Evolutionary conservation across 2,329 filamentous ascomycete genomes (phyloP).

Genomic region (Fusarium sp.): DNA sequence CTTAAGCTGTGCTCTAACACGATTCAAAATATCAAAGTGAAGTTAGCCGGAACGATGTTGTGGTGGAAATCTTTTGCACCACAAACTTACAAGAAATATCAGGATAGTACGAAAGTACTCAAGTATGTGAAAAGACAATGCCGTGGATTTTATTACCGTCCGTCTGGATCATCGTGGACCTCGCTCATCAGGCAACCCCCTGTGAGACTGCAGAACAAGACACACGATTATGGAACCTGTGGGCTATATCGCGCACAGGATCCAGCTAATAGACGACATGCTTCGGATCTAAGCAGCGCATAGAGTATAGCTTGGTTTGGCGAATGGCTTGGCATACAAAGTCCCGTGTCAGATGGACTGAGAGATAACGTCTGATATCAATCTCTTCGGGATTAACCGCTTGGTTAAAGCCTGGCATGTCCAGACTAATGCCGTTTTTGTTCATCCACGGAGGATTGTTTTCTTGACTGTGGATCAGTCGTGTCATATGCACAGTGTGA

Average conservation of each 20-base stretch:
- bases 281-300: neutral
- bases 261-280: neutral
- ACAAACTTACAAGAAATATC: neutral
- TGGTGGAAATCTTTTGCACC: neutral
- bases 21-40: constrained; percentile 12
- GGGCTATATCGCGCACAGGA: constrained; percentile 26
- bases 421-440: neutral
- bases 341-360: neutral
- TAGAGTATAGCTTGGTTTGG: constrained; percentile 15
- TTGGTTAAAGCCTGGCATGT: neutral
- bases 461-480: neutral
- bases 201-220: neutral
- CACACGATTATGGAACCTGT: constrained; percentile 13
- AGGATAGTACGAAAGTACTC: too few relatives aligned
- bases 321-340: neutral
- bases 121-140: too few relatives aligned
- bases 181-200: neutral
- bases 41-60: neutral
- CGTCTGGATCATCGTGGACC: neutral
- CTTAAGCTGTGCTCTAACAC: neutral
- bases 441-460: constrained; percentile 1
- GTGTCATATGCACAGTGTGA: too few relatives aligned
- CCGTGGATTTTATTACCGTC: neutral
- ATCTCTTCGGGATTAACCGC: constrained; percentile 30
- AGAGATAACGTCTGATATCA: neutral